Evolutionary conservation across 2,329 filamentous ascomycete species (phyloP), one percentile per base, ranked within the genome.

Genomic region (Pseudocercospora fuligena): DNA sequence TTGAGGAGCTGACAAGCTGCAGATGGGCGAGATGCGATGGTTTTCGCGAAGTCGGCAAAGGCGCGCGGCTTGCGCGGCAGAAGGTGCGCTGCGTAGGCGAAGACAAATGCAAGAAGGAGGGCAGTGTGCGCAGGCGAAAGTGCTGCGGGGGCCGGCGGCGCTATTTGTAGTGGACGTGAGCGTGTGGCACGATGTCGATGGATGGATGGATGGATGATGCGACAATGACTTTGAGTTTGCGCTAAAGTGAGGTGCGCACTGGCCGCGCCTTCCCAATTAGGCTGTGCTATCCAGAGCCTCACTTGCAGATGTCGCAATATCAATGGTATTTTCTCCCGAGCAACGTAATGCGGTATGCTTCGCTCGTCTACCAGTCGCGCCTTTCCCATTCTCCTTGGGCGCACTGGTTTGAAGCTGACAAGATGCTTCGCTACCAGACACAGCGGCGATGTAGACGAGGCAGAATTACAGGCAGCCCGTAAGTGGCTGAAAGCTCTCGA

Each of bases 401-500:
- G 56, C 31, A 11, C 29, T 64, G 27, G 36, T 27, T 8, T 16
- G 8, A 53, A 56, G 36, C n/a, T 21, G 5, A 58, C 58, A 36
- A 64, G 72, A 60, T 60, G 16, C 9, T 68, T 67, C 33, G 70
- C 69, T 5, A 61, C 58, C 36, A 69, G 58, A 36, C 63, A 53
- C 3, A 54, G 66, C 19, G 69, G 60, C 46, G 64, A 71, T 49
- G 65, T 49, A 8, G 70, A 73, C 49, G 74, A 75, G 29, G 73
- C 68, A 16, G 72, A 74, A 54, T 65, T 73, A 23, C 66, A 69
- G 36, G 72, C 80, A 43, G 87, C 87, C 14, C 82, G 87, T 63
- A 77, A 80, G 73, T 90, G 88, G 88, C 83, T 89, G 57, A 79
- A 81, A 51, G 78, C 79, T 53, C 82, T 89, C 69, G 80, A 84